A percentile compares a stretch with the other conserved stretches of the same genome.
These are phyloP conservation scores for Coemansia sp. DNA, from an alignment of 192 early-diverging fungal species.

Conservation along the genomic window DNA sequence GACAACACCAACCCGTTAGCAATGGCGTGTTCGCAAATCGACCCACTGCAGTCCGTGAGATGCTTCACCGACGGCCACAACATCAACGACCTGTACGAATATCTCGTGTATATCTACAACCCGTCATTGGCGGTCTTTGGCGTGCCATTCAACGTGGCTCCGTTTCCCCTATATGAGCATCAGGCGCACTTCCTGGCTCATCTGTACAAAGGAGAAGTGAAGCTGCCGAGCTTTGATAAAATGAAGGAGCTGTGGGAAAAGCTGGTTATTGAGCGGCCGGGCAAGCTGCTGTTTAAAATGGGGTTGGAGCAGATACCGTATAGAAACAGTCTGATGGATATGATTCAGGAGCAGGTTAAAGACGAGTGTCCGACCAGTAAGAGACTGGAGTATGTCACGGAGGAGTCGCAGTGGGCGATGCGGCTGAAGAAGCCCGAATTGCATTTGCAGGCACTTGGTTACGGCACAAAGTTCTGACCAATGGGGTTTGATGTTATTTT, in stretches of 20 bases:
- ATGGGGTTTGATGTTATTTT: neutral
- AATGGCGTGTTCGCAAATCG: neutral
- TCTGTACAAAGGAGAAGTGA: slow-evolving; percentile 29
- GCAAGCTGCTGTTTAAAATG: slow-evolving; percentile 8
- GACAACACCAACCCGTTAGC: slow-evolving; percentile 5
- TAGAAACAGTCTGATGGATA: slow-evolving; percentile 20
- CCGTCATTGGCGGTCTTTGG: slow-evolving; percentile 63
- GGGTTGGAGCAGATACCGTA: slow-evolving; percentile 27
- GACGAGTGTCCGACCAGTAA: neutral
- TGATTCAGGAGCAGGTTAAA: neutral
- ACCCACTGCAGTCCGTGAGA: neutral
- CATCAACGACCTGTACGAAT: slow-evolving; percentile 51
- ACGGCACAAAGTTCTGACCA: neutral
- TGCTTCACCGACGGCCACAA: slow-evolving; percentile 40
- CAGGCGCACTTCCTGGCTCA: slow-evolving; percentile 58
- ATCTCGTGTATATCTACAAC: slow-evolving; percentile 55
- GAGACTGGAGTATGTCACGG: neutral
- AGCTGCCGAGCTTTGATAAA: slow-evolving; percentile 19
- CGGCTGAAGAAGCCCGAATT: neutral
- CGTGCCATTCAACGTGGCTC: slow-evolving; percentile 58
- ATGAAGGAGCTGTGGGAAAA: slow-evolving; percentile 39
- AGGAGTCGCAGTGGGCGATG: neutral
- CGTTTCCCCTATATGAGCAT: slow-evolving; percentile 64
- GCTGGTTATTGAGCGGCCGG: neutral
- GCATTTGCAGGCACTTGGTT: neutral